phyloP scores from a whole-genome alignment of 495 filamentous ascomycete genomes.

The Xanthoparmelia taractica region DNA sequence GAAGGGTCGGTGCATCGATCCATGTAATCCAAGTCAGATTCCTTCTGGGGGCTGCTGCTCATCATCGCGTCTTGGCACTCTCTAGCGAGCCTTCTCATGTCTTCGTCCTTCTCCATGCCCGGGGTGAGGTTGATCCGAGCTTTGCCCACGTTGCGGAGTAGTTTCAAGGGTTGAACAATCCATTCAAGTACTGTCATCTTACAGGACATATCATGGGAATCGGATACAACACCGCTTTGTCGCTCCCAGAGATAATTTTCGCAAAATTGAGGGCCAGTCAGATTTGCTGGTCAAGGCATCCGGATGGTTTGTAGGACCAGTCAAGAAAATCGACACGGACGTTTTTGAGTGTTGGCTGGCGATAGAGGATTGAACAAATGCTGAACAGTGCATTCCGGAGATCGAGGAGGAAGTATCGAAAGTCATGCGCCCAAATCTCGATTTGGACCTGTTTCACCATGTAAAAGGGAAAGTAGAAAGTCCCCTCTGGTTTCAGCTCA shows the following conservation, averaged over 20 bases:
- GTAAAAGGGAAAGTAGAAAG: background rate
- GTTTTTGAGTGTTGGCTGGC: background rate
- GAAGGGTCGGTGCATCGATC: background rate
- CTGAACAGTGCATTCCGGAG: background rate
- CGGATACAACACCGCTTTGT: background rate
- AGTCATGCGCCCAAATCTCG: background rate
- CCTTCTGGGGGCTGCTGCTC: background rate
- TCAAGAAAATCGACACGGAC: background rate
- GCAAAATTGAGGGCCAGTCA: too few relatives aligned
- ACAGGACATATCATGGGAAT: background rate
- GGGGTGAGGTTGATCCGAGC: background rate
- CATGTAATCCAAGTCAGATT: background rate
- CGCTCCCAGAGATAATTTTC: background rate
- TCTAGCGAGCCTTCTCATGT: background rate
- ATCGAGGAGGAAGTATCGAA: background rate
- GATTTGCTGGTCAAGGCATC: too few relatives aligned
- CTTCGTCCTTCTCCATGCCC: background rate
- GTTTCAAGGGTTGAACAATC: background rate
- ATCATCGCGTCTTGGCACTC: constrained; percentile 1
- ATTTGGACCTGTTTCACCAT: background rate
- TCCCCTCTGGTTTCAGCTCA: too few relatives aligned
- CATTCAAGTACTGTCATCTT: background rate
- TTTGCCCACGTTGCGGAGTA: background rate
- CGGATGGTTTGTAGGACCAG: too few relatives aligned
- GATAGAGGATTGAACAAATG: background rate